Evolutionary conservation across 257 asterid genomes (phyloP), one percentile per base, ranked within the genome.

Genomic region (Plantago ovata): DNA sequence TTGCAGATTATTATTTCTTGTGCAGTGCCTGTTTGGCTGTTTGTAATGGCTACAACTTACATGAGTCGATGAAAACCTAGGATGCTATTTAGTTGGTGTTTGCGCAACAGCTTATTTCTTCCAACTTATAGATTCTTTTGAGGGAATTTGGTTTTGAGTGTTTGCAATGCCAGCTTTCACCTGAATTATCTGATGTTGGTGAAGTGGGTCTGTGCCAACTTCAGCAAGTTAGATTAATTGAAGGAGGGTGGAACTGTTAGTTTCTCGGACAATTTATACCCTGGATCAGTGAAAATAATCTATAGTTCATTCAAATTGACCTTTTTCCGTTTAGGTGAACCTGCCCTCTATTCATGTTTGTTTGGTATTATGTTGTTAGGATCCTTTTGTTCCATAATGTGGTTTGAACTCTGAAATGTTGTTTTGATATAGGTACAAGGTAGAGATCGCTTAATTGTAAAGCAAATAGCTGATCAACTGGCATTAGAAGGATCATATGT

Each of bases 401-500:
- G 6, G 40, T 61, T 70, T 40, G 60, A 41, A 19, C 51, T 39
- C n/a, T n/a, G n/a, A n/a, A n/a, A n/a, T 28, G 47, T 57, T 38
- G 24, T 24, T 65, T 59, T 47, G 63, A 40, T 21, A 49, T 68
- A 93, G 99, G 97, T 93, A 49, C 99, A 89, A 83, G 99, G 99
- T 68, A 78, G 82, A 73, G 97, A 93, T 54, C 91, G 99, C 39
- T 55, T 74, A 22, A 64, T 73, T 21, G 88, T 93, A 48, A 81
- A 77, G 70, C 57, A 62, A 57, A 77, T 84, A 45, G 97, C 95
- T 7, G 93, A 86, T 44, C 85, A 86, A 75, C 88, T 93, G 64
- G 96, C 84, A 18, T 60, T 89, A 82, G 96, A 84, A 47, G 96
- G 96, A 48, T 83, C 99, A 62, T 93, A 82, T 57, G 72, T 81